Base-by-base conservation (phyloP, 768 basidiomycete genomes). In the Amanita rimosa region DNA sequence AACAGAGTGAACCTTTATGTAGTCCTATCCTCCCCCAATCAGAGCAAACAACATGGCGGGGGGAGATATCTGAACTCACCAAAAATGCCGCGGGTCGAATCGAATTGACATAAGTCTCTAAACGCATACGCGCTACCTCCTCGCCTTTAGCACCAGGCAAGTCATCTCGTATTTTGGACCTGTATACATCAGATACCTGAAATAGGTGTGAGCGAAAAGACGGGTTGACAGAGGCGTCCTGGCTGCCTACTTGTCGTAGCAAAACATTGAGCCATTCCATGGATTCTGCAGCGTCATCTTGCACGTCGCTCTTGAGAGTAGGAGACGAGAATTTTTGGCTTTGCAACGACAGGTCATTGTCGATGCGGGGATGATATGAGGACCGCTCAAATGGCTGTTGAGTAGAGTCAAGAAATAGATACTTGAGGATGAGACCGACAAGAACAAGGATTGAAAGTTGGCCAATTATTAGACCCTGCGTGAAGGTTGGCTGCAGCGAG, bases 211-310 rank as follows among this genome's bases (percentile, higher is more conserved):
- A 35, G 31, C 40, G n/a, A n/a, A 17, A 43, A 31, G 11, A 16
- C 21, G 6, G n/a, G 6, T 16, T 9, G 39, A 14, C 33, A 46
- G 9, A 31, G 41, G 8, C 22, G 38, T 21, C 42, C 16, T 27
- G n/a, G 33, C 38, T 38, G 45, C 58, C 62, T 55, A 86, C 93
- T 73, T 96, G 89, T 42, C 78, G 81, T 49, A 92, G 64, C 27
- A 99, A 70, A 17, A 78, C 69, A 62, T 96, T 98, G 53, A 98
- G 75, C 96, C 96, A 98, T 58, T 89, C 88, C 21, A 83, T 76
- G 1, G 89, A 85, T 63, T 97, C 95, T 35, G 72, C 52, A 13
- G 56, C 29, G 40, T 53, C 57, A 52, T 60, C 65, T 57, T 52
- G 41, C 34, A 47, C 43, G 31, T 60, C 50, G 46, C 63, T 63